These are phyloP conservation scores for Plasmodium gonderi DNA, from an alignment of 169 alveolate species.

Conservation along the genomic window DNA sequence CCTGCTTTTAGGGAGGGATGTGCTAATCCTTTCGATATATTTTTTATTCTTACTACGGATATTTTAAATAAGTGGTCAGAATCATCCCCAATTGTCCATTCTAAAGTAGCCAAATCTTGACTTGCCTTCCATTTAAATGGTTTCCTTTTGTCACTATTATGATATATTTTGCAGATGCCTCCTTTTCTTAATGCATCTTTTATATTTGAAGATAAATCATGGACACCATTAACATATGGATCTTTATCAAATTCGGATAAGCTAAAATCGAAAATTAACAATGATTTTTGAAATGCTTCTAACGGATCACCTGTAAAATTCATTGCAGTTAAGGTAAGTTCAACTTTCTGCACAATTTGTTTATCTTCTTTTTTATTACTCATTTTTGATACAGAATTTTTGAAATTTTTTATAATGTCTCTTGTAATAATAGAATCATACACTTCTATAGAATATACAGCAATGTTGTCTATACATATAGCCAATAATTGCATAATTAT, in stretches of 20 bases:
- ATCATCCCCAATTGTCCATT: conserved; percentile 91
- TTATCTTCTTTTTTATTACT: conserved; percentile 81
- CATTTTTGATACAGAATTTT: conserved; percentile 66
- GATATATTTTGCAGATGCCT: conserved; percentile 82
- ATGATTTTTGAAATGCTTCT: conserved; percentile 72
- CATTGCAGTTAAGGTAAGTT: conserved; percentile 75
- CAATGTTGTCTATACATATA: conserved; percentile 77
- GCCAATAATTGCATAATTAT: conserved; percentile 76
- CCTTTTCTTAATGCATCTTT: conserved; percentile 91
- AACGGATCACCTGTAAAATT: conserved; percentile 73
- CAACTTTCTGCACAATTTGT: conserved; percentile 62
- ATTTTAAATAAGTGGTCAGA: conserved; percentile 86
- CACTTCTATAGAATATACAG: conserved; percentile 80
- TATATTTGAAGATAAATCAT: conserved; percentile 89
- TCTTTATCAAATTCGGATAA: conserved; percentile 92
- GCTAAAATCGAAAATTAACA: conserved; percentile 81
- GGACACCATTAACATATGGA: conserved; percentile 94
- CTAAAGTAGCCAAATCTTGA: conserved; percentile 88
- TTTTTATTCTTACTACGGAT: conserved; percentile 89
- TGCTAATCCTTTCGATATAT: conserved; percentile 90
- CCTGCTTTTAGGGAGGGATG: conserved; percentile 89
- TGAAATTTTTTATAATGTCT: conserved; percentile 78
- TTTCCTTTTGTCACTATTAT: conserved; percentile 79
- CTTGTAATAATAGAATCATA: conserved; percentile 77
- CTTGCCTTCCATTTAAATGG: conserved; percentile 87